phyloP scores from a whole-genome alignment of 179 eudicot species.

The Beta lomatogona region DNA sequence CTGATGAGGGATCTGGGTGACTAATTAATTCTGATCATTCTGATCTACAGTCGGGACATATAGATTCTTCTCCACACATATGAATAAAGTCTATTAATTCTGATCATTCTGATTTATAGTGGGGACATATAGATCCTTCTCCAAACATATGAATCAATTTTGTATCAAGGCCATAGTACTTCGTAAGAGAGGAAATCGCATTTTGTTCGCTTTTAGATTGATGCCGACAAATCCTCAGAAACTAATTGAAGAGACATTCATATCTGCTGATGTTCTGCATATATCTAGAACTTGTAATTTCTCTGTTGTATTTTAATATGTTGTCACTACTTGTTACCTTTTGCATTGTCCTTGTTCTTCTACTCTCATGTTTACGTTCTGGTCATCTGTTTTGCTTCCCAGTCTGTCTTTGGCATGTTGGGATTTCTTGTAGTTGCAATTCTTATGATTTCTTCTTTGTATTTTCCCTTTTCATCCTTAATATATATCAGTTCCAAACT shows the following conservation, averaged over 20 bases:
- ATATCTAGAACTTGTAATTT: neutral
- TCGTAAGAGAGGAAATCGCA: too few species aligned
- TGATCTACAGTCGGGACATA: neutral
- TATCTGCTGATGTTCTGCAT: neutral
- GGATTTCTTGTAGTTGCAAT: neutral
- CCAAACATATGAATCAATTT: neutral
- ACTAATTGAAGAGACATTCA: neutral
- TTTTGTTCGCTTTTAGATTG: neutral
- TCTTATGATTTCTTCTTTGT: neutral
- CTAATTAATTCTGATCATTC: neutral
- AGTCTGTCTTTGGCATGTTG: neutral
- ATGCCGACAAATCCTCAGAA: neutral
- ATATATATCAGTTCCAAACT: neutral
- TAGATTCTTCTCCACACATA: neutral
- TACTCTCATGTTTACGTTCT: neutral
- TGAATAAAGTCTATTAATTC: too few species aligned
- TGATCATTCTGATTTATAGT: too few species aligned
- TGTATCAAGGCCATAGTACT: too few species aligned
- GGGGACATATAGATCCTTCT: neutral
- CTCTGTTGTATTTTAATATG: too few species aligned
- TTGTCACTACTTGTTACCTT: neutral
- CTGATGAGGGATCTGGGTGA: neutral
- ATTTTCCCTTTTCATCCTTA: constrained; percentile 5
- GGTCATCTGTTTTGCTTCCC: neutral
- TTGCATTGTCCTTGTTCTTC: neutral